A percentile compares a stretch with the other conserved stretches of the same genome.
These are phyloP conservation scores for Penicillium roqueforti DNA, from an alignment of 495 filamentous ascomycete species.

Conservation along the genomic window DNA sequence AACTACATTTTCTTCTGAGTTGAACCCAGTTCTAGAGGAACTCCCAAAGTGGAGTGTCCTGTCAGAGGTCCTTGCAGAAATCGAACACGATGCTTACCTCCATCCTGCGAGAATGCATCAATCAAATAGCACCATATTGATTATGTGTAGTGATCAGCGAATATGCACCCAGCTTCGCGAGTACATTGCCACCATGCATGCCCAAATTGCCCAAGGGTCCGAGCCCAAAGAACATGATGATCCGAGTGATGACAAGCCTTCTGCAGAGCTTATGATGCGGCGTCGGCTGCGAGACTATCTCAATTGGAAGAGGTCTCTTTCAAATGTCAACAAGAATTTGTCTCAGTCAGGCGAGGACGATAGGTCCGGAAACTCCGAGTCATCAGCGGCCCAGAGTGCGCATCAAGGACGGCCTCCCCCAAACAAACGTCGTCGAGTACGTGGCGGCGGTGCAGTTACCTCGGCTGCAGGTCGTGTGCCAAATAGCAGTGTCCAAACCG, in stretches of 20 bases:
- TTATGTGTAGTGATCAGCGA: constrained; percentile 90
- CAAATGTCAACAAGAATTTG: constrained; percentile 79
- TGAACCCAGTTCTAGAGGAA: constrained; percentile 90
- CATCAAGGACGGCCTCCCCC: constrained; percentile 64
- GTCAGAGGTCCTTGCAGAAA: constrained; percentile 84
- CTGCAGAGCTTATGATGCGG: constrained; percentile 84
- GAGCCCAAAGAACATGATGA: constrained; percentile 27
- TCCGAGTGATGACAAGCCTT: constrained; percentile 52
- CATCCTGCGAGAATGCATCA: constrained; percentile 72
- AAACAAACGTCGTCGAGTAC: constrained; percentile 84
- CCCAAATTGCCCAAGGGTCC: constrained; percentile 48
- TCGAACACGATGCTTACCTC: constrained; percentile 85
- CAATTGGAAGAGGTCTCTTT: constrained; percentile 85
- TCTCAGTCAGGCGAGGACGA: constrained; percentile 19
- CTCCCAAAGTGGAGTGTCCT: constrained; percentile 90
- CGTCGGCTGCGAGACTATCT: constrained; percentile 83
- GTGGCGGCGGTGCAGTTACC: constrained; percentile 66
- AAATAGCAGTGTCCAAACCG: constrained; percentile 65
- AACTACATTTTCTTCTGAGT: constrained; percentile 54
- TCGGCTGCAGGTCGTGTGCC: constrained; percentile 52
- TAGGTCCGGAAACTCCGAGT: constrained; percentile 14
- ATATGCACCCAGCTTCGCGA: constrained; percentile 88
- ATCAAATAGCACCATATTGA: constrained; percentile 82
- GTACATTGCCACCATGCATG: constrained; percentile 86
- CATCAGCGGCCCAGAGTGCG: constrained; percentile 25